Conservation (phyloP, 306 rosid species). For the Cicer yamashitae region DNA sequence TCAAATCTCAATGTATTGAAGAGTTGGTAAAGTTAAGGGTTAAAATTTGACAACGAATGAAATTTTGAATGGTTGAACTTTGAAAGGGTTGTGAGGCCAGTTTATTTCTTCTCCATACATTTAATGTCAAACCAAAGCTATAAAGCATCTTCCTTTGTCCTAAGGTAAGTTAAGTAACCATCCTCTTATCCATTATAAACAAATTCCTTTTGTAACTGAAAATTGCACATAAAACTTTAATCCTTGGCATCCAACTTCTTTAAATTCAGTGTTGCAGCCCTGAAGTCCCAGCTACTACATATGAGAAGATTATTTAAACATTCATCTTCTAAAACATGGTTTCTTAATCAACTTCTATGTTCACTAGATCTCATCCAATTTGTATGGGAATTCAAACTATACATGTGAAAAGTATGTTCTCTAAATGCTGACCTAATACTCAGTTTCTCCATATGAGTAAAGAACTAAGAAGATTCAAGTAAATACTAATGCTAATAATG, state of each 20-base stretch:
- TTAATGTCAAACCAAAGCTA: constrained; percentile 2
- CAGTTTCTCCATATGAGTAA: background rate
- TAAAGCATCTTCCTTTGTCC: constrained; percentile 17
- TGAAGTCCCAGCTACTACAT: constrained; percentile 8
- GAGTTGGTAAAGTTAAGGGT: background rate
- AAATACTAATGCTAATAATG: background rate
- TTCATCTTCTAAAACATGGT: constrained; percentile 10
- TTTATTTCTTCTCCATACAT: constrained; percentile 15
- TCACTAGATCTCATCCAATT: constrained; percentile 24
- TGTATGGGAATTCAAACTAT: constrained; percentile 17
- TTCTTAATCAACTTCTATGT: background rate
- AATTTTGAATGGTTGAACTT: constrained; percentile 5
- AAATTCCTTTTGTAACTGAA: constrained; percentile 7
- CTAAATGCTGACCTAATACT: background rate
- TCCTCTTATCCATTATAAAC: background rate
- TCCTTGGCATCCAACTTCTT: constrained; percentile 17
- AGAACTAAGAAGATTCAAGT: constrained; percentile 23
- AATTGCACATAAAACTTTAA: constrained; percentile 18
- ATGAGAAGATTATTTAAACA: constrained; percentile 26
- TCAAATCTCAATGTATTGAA: constrained; percentile 17
- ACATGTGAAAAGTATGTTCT: background rate
- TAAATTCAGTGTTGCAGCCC: constrained; percentile 1
- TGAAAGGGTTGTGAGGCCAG: constrained; percentile 8
- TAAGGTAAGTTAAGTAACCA: background rate
- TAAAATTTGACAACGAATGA: background rate